Evolutionary conservation across 805 yeast genomes (phyloP).

Genomic region (Metschnikowia picachoensis): DNA sequence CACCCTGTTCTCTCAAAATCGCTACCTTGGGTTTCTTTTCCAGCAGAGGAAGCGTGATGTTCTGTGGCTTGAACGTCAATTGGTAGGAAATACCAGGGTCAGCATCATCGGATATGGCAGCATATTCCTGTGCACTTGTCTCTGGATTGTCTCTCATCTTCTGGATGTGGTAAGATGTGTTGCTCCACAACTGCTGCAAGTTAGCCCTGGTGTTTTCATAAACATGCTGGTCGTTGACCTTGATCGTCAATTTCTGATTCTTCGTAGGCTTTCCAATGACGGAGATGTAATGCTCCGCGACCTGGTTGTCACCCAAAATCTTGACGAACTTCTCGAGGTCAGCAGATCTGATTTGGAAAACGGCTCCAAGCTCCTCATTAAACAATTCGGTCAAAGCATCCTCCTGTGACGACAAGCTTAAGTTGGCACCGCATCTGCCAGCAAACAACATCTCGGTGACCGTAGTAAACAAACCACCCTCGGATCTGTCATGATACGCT

Average conservation of each 20-base stretch:
- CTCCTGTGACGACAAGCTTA: constrained; percentile 41
- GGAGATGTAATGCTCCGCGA: constrained; percentile 49
- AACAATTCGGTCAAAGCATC: constrained; percentile 59
- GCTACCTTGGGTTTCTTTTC: constrained; percentile 80
- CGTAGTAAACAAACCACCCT: constrained; percentile 90
- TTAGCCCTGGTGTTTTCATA: constrained; percentile 57
- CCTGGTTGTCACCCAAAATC: constrained; percentile 55
- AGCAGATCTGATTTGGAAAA: constrained; percentile 71
- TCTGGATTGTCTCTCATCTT: constrained; percentile 90
- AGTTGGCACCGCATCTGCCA: constrained; percentile 77
- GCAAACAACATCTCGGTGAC: constrained; percentile 96
- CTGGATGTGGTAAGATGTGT: constrained; percentile 87
- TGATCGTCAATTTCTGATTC: constrained; percentile 45
- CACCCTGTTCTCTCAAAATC: constrained; percentile 96
- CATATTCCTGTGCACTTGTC: constrained; percentile 82
- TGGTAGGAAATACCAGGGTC: constrained; percentile 90
- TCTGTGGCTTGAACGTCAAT: constrained; percentile 63
- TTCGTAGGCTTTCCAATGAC: constrained; percentile 69
- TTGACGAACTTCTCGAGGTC: constrained; percentile 53
- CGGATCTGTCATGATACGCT: constrained; percentile 94
- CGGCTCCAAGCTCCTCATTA: constrained; percentile 94
- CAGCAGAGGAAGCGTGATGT: constrained; percentile 35
- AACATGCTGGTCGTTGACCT: constrained; percentile 43
- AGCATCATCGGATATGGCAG: constrained; percentile 65
- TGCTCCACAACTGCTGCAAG: constrained; percentile 80